A percentile compares a stretch with the other conserved stretches of the same genome.
phyloP scores from a whole-genome alignment of 2,329 filamentous ascomycete species.

The Penicillium freii region DNA sequence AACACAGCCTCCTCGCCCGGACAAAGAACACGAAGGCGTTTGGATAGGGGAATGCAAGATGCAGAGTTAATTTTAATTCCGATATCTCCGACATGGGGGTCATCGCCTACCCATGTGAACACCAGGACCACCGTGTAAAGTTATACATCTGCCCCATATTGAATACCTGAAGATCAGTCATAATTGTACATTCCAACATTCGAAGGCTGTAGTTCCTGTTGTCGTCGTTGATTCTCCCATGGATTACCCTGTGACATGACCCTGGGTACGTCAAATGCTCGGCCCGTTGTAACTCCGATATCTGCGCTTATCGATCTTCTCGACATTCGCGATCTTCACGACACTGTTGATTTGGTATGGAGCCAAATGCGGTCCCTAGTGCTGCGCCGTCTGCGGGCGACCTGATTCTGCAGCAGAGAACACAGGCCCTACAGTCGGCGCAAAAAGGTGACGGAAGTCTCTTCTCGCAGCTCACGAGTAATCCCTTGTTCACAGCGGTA shows the following conservation, averaged over 20 bases:
- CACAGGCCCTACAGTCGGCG: constrained; percentile 32
- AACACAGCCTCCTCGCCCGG: neutral
- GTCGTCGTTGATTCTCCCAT: neutral
- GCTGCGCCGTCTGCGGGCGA: constrained; percentile 33
- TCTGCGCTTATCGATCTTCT: constrained; percentile 20
- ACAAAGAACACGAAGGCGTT: neutral
- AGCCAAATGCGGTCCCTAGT: constrained; percentile 35
- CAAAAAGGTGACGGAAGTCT: constrained; percentile 40
- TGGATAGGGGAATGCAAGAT: constrained; percentile 11
- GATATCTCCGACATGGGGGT: constrained; percentile 25
- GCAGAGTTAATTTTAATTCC: constrained; percentile 16
- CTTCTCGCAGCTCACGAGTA: constrained; percentile 46
- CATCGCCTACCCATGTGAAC: constrained; percentile 8
- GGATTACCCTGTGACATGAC: neutral
- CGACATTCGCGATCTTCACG: constrained; percentile 12
- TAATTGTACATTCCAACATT: neutral
- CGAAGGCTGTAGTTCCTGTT: neutral
- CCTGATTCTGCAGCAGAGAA: constrained; percentile 37
- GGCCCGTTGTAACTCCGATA: constrained; percentile 36
- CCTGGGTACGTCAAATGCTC: constrained; percentile 8
- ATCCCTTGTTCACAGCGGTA: constrained; percentile 53
- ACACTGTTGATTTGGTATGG: constrained; percentile 30
- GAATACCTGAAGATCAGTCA: neutral
- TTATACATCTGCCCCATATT: neutral
- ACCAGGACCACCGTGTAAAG: neutral